Percentiles rank a stretch among this genome's conserved stretches.
Evolutionary conservation across 1,284 basidiomycete genomes (phyloP).

Genomic region (Mycena sp.): DNA sequence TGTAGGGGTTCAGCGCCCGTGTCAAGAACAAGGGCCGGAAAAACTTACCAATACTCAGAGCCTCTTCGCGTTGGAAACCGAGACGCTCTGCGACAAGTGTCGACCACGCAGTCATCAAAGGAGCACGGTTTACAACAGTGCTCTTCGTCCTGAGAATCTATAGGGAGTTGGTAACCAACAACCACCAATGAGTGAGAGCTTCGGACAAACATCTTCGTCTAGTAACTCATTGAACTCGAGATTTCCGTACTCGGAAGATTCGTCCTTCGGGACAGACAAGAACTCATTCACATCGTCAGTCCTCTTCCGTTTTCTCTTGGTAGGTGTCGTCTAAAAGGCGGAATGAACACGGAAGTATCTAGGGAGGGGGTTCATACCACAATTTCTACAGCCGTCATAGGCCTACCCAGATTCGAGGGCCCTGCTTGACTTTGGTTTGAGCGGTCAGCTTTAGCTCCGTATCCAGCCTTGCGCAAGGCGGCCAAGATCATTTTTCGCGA

Average conservation of each 20-base stretch:
- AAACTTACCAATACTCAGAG: conserved; percentile 82
- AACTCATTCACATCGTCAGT: conserved; percentile 65
- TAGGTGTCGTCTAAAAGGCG: conserved; percentile 50
- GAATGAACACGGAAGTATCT: neutral
- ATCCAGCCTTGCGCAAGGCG: conserved; percentile 74
- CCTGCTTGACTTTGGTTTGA: conserved; percentile 32
- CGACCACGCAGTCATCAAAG: conserved; percentile 95
- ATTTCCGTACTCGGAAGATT: conserved; percentile 58
- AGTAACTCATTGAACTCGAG: conserved; percentile 78
- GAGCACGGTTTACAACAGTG: conserved; percentile 88
- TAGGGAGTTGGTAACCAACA: neutral
- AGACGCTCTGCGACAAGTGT: conserved; percentile 86
- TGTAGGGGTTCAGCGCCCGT: conserved; percentile 17
- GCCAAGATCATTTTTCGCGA: conserved; percentile 68
- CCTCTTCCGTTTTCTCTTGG: conserved; percentile 63
- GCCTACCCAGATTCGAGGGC: conserved; percentile 39
- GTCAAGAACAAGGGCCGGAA: neutral
- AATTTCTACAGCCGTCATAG: conserved; percentile 35
- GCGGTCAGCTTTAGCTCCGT: conserved; percentile 40
- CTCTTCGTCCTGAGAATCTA: conserved; percentile 70
- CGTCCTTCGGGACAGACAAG: conserved; percentile 63
- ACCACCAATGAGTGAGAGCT: neutral
- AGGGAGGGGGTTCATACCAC: conserved; percentile 32
- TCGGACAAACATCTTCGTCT: conserved; percentile 66
- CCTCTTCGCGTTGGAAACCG: conserved; percentile 88